Base-by-base conservation (phyloP, 345 rosid genomes). In the Syzygium grande region DNA sequence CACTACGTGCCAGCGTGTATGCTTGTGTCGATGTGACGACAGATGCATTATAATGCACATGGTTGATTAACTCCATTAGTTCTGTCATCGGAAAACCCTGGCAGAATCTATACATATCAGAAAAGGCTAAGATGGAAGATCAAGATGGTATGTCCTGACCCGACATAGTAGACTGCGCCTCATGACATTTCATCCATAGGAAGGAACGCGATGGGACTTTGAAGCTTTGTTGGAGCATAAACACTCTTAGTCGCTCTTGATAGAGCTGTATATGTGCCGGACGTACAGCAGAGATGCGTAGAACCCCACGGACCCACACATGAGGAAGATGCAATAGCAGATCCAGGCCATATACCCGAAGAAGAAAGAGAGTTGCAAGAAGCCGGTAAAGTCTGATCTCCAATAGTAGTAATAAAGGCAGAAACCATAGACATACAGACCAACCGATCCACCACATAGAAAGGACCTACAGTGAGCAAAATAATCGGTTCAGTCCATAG, bases 301-400 rank as follows among this genome's bases (percentile, higher is more conserved):
- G 92, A 95, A 95, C 43, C 98, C 98, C 23, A 94, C 93, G 1
- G 93, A 85, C 23, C 98, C 97, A 2, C 95, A 96, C 98, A 96
- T 94, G 25, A 95, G 95, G 92, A 96, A 94, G 95, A 95, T 93
- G 30, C 96, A 95, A 84, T 93, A 95, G 87, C 97, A 95, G 89
- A 95, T 92, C 92, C 97, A 96, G 63, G 96, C 97, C 98, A 95
- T 95, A 91, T 96, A 96, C 27, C 97, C 97, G 49, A 95, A 96
- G 95, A 95, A 96, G 91, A 95, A 96, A 1, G 98, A 94, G 51
- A 96, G 94, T 90, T 95, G 97, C 95, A 96, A 93, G 92, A 96
- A 95, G 68, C 98, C 97, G 0, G 98, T 95, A 96, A 95, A 93
- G 86, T 95, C 92, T 5, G 98, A 93, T 51, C 95, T 89, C 5